These are phyloP conservation scores for Globisporangium sylvaticum DNA, from an alignment of 352 stramenopile genomes.

Conservation along the genomic window DNA sequence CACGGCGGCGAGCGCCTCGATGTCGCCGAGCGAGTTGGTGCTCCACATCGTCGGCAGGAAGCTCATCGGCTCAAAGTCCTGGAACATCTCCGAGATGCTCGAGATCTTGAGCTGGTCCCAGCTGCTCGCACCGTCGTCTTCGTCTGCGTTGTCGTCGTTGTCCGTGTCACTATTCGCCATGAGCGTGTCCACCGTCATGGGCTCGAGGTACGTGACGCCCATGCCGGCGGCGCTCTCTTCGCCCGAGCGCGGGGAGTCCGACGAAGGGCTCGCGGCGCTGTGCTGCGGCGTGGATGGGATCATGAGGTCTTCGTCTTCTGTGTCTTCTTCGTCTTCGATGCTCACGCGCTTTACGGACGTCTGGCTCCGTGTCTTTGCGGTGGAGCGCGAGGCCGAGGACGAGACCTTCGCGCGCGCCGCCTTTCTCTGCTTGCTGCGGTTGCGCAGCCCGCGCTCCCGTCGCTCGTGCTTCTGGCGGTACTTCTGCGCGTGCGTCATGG, in stretches of 20 bases:
- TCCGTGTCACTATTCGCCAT: slow-evolving; percentile 19
- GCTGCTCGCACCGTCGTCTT: slow-evolving; percentile 9
- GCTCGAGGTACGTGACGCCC: slow-evolving; percentile 19
- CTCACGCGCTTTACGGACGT: slow-evolving; percentile 6
- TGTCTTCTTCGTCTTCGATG: slow-evolving; percentile 2
- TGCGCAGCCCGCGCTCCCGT: slow-evolving; percentile 46
- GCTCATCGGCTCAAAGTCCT: slow-evolving; percentile 40
- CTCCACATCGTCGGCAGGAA: slow-evolving; percentile 42
- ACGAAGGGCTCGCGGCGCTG: slow-evolving; percentile 18
- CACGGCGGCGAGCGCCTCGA: slow-evolving; percentile 25
- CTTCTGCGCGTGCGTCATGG: slow-evolving; percentile 35
- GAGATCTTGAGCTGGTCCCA: slow-evolving; percentile 22
- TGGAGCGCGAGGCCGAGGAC: neutral
- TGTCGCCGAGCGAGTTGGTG: slow-evolving; percentile 39
- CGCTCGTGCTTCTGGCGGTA: slow-evolving; percentile 42
- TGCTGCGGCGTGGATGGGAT: slow-evolving; percentile 13
- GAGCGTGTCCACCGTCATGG: slow-evolving; percentile 22
- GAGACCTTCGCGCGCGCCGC: neutral
- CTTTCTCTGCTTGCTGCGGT: slow-evolving; percentile 25
- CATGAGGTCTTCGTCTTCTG: slow-evolving; percentile 5
- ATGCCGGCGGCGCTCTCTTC: slow-evolving; percentile 17
- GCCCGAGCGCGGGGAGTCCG: slow-evolving; percentile 33
- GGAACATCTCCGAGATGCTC: slow-evolving; percentile 40
- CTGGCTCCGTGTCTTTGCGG: slow-evolving; percentile 13
- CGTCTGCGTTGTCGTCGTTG: neutral